phyloP scores from a whole-genome alignment of 805 yeast species.

The Cyberlindnera misumaiensis region DNA sequence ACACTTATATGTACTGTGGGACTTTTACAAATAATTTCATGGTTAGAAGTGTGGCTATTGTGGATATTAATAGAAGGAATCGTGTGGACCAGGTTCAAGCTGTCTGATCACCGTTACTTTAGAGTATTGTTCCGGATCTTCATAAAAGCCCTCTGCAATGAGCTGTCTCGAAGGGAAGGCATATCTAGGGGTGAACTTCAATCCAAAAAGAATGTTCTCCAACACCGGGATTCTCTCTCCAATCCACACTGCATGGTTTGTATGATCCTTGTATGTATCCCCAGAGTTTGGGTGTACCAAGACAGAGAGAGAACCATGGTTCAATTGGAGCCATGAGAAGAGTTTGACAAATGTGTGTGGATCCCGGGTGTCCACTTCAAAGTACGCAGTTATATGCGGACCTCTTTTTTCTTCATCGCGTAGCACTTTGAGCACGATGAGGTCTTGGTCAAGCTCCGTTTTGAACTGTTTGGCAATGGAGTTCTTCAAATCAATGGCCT shows the following conservation, averaged over 20 bases:
- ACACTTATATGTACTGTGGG: no score
- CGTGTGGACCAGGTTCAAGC: constrained; percentile 5
- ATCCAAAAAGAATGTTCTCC: constrained; percentile 3
- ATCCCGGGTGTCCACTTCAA: constrained; percentile 41
- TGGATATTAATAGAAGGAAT: not conserved
- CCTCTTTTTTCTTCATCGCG: constrained; percentile 7
- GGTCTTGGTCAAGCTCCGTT: constrained; percentile 27
- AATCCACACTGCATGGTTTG: constrained; percentile 44
- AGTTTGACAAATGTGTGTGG: constrained; percentile 35
- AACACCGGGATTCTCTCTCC: constrained; percentile 32
- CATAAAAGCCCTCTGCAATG: constrained; percentile 9
- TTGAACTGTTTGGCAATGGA: constrained; percentile 34
- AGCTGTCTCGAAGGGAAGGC: constrained; percentile 9
- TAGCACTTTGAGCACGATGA: constrained; percentile 7
- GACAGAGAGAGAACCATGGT: constrained; percentile 45
- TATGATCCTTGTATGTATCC: constrained; percentile 37
- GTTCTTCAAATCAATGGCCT: constrained; percentile 34
- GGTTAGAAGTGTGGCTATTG: no score
- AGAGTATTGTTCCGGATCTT: constrained; percentile 4
- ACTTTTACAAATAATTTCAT: no score
- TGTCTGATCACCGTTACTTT: constrained; percentile 12
- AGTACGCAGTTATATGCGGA: constrained; percentile 49
- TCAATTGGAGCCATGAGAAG: constrained; percentile 40
- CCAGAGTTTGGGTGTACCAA: constrained; percentile 45
- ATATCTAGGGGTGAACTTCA: constrained; percentile 5